These are phyloP conservation scores for Penicillium sp. DNA, from an alignment of 2,329 filamentous ascomycete species.

Conservation along the genomic window DNA sequence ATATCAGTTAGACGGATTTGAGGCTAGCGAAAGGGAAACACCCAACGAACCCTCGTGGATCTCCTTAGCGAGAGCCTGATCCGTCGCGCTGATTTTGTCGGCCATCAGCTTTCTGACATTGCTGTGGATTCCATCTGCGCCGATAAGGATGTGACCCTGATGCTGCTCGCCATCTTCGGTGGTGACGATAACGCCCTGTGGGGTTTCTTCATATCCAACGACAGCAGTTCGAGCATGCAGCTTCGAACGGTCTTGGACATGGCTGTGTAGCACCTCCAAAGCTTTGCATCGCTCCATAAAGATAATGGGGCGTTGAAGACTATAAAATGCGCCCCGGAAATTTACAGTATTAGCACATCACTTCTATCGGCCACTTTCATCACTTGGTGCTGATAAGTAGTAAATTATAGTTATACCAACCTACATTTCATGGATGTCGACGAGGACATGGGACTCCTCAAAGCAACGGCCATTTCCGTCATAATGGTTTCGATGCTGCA, in stretches of 20 bases:
- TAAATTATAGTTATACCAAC: not conserved
- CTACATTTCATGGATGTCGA: conserved; percentile 8
- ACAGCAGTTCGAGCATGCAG: conserved; percentile 8
- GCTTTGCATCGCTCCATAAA: conserved; percentile 22
- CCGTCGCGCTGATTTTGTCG: conserved; percentile 7
- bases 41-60: conserved; percentile 3
- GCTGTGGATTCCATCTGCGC: conserved; percentile 44
- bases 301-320: conserved; percentile 15
- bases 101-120: conserved; percentile 33
- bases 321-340: not conserved
- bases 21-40: not conserved
- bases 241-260: conserved; percentile 16
- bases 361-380: not conserved
- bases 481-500: conserved; percentile 8
- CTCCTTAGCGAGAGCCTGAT: not conserved
- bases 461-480: conserved; percentile 8
- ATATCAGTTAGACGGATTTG: not conserved
- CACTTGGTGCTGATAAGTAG: not conserved
- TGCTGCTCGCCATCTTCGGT: conserved; percentile 35
- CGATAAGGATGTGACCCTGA: conserved; percentile 36
- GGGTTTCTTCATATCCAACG: conserved; percentile 10
- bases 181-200: conserved; percentile 25
- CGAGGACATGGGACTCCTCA: conserved; percentile 6
- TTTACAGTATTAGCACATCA: not conserved
- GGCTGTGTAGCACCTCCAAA: conserved; percentile 15